Conservation (phyloP, 1,284 basidiomycete species). For the Fomitopsis pinicola region DNA sequence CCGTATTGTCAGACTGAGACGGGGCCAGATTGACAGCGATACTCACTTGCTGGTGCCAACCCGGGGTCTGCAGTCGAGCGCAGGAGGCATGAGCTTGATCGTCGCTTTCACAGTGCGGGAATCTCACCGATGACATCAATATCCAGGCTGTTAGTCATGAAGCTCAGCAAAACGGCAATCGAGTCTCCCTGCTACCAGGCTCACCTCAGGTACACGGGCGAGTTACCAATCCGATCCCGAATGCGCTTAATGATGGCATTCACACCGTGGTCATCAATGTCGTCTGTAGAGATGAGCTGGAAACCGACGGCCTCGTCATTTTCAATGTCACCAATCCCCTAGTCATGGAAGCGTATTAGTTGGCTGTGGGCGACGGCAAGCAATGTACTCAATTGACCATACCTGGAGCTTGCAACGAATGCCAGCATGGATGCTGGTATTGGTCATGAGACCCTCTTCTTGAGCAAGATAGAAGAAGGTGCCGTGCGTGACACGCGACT, state of each 20-base stretch:
- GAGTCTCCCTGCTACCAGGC: conserved; percentile 4
- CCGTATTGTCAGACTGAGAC: neutral
- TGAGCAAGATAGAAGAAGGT: conserved; percentile 74
- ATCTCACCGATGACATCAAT: conserved; percentile 71
- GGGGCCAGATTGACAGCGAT: neutral
- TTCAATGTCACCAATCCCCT: conserved; percentile 58
- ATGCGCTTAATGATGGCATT: conserved; percentile 59
- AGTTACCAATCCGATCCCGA: conserved; percentile 57
- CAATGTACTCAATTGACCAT: neutral
- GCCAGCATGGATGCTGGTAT: conserved; percentile 73
- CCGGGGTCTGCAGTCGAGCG: conserved; percentile 57
- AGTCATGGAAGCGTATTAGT: neutral
- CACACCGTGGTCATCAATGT: conserved; percentile 70
- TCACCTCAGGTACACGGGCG: conserved; percentile 73
- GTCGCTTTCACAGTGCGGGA: neutral
- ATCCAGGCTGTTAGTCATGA: conserved; percentile 43
- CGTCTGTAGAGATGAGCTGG: conserved; percentile 68
- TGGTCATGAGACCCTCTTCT: conserved; percentile 69
- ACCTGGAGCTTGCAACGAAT: conserved; percentile 71
- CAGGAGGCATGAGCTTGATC: neutral
- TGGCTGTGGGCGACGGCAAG: neutral
- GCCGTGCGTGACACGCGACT: conserved; percentile 69
- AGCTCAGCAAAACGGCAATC: neutral
- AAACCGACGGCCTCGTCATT: conserved; percentile 67
- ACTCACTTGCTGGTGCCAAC: conserved; percentile 72